Evolutionary conservation across 2,329 filamentous ascomycete species (phyloP).

Genomic region (Xylariales sp.): DNA sequence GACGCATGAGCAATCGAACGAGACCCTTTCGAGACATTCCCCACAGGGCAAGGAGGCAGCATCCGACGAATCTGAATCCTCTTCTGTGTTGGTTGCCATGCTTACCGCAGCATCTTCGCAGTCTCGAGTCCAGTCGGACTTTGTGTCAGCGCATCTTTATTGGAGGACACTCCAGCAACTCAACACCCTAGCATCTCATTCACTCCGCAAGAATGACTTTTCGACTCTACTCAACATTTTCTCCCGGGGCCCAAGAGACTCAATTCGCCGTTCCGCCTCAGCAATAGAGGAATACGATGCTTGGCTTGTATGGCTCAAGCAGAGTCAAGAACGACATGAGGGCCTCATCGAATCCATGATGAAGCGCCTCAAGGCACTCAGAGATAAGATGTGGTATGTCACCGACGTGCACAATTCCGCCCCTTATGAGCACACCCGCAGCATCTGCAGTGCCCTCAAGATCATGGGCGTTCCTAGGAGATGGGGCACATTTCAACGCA

Average conservation of each 20-base stretch:
- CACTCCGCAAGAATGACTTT: constrained; percentile 63
- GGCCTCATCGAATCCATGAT: constrained; percentile 70
- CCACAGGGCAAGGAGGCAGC: constrained; percentile 19
- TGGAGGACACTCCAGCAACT: constrained; percentile 78
- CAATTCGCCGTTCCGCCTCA: constrained; percentile 63
- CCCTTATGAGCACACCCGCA: constrained; percentile 79
- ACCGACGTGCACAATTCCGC: constrained; percentile 89
- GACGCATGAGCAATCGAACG: constrained; percentile 20
- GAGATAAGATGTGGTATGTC: constrained; percentile 99
- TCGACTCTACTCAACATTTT: constrained; percentile 70
- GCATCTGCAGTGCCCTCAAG: constrained; percentile 81
- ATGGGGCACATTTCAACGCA: constrained; percentile 46
- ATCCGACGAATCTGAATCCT: constrained; percentile 35
- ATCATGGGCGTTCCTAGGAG: constrained; percentile 73
- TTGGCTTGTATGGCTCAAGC: constrained; percentile 79
- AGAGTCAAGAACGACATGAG: constrained; percentile 75
- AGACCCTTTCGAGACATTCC: constrained; percentile 22
- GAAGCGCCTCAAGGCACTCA: constrained; percentile 65
- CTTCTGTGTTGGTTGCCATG: constrained; percentile 62
- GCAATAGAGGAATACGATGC: constrained; percentile 75
- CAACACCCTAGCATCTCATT: constrained; percentile 55
- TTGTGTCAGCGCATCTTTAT: constrained; percentile 78
- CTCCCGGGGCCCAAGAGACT: constrained; percentile 64
- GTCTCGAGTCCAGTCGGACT: constrained; percentile 75
- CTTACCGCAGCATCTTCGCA: constrained; percentile 71